phyloP scores from a whole-genome alignment of 192 early-diverging fungal species.

The Obelidium mucronatum region DNA sequence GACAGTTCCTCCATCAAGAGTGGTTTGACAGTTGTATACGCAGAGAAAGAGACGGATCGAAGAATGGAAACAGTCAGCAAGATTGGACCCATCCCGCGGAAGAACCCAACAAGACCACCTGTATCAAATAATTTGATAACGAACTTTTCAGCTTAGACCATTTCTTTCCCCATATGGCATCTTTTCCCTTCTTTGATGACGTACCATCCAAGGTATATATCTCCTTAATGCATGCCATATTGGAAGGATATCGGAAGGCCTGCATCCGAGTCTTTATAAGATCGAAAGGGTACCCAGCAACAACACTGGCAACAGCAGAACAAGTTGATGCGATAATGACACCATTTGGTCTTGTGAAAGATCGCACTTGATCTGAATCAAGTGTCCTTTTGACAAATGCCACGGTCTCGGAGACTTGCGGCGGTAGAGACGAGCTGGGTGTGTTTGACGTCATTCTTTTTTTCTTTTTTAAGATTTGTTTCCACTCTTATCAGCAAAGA shows the following conservation, averaged over 20 bases:
- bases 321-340: slow-evolving; percentile 26
- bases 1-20: slow-evolving; percentile 42
- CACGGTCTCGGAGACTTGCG: not conserved
- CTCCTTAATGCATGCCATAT: slow-evolving; percentile 74
- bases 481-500: too few species aligned
- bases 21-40: slow-evolving; percentile 80
- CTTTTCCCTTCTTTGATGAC: not conserved
- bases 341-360: not conserved
- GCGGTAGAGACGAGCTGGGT: not conserved
- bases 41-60: slow-evolving; percentile 89
- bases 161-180: too few species aligned
- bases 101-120: slow-evolving; percentile 81
- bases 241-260: slow-evolving; percentile 83
- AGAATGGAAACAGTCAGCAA: slow-evolving; percentile 83
- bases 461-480: too few species aligned
- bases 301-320: slow-evolving; percentile 19
- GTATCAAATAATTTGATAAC: too few species aligned
- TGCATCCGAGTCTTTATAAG: slow-evolving; percentile 98
- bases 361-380: not conserved
- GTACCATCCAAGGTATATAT: slow-evolving; percentile 78
- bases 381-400: not conserved
- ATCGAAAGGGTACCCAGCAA: slow-evolving; percentile 70
- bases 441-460: not conserved
- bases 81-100: slow-evolving; percentile 84
- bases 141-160: too few species aligned